A percentile compares a stretch with the other conserved stretches of the same genome.
Conservation (phyloP, 352 stramenopile species). For the Phytophthora pseudosyringae region DNA sequence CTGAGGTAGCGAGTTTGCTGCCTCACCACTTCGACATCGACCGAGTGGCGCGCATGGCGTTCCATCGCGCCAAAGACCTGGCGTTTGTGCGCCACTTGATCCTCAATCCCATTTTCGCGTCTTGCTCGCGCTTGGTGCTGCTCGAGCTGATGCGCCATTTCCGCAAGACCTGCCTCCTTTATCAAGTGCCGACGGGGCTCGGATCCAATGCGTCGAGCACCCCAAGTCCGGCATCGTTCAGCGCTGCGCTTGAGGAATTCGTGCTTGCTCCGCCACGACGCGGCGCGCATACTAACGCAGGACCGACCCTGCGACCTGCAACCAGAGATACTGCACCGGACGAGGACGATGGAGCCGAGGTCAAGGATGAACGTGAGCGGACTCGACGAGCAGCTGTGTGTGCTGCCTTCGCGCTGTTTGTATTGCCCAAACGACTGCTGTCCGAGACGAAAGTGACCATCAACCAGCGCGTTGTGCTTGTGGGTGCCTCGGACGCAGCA, state of each 20-base stretch:
- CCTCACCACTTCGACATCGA: conserved; percentile 74
- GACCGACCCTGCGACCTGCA: not conserved
- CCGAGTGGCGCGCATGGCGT: conserved; percentile 61
- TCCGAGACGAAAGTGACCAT: conserved; percentile 86
- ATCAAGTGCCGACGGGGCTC: conserved; percentile 41
- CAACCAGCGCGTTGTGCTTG: conserved; percentile 87
- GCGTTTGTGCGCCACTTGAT: conserved; percentile 64
- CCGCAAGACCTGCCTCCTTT: conserved; percentile 74
- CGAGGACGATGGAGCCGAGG: conserved; percentile 51
- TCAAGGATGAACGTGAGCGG: conserved; percentile 53
- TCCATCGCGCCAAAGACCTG: conserved; percentile 79
- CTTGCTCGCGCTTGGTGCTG: conserved; percentile 66
- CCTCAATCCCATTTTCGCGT: conserved; percentile 78
- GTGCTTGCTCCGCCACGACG: conserved; percentile 65
- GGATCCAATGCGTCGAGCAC: not conserved
- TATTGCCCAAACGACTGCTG: conserved; percentile 83
- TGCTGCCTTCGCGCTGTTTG: conserved; percentile 78
- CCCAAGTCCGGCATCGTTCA: conserved; percentile 30
- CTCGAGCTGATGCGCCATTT: conserved; percentile 85
- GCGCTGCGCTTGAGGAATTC: conserved; percentile 61
- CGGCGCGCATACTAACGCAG: conserved; percentile 8
- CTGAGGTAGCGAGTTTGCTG: conserved; percentile 55
- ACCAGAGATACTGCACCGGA: conserved; percentile 11
- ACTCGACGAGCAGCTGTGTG: conserved; percentile 26
- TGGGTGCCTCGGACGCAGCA: conserved; percentile 83